Evolutionary conservation across 2,329 filamentous ascomycete species (phyloP).

Genomic region (Colletotrichum musicola): DNA sequence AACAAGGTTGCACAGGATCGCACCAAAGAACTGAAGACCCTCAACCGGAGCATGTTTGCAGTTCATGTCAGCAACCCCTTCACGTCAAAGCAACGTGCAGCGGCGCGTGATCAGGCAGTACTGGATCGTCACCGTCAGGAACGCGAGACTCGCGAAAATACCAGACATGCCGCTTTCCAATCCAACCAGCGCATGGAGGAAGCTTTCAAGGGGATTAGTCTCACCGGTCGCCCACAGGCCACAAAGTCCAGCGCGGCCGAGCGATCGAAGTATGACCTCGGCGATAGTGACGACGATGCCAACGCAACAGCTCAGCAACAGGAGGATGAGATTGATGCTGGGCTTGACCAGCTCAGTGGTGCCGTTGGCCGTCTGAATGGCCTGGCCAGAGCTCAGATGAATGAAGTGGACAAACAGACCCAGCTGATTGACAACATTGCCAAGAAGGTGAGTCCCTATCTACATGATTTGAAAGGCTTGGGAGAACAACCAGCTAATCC

Average conservation of each 20-base stretch:
- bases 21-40: constrained; percentile 83
- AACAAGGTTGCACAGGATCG: constrained; percentile 83
- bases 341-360: constrained; percentile 75
- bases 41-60: constrained; percentile 93
- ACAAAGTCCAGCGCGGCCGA: too few species aligned
- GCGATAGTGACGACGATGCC: too few species aligned
- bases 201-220: constrained; percentile 56
- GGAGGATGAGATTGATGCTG: constrained; percentile 44
- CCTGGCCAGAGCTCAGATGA: constrained; percentile 79
- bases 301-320: too few species aligned
- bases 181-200: constrained; percentile 67
- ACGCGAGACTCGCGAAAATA: constrained; percentile 73
- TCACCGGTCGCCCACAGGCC: constrained; percentile 41
- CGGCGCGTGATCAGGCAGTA: constrained; percentile 75
- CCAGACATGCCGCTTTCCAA: constrained; percentile 64
- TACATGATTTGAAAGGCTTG: constrained; percentile 33
- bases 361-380: constrained; percentile 80
- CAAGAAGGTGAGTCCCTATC: constrained; percentile 71
- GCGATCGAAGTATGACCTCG: too few species aligned
- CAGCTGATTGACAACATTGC: constrained; percentile 80
- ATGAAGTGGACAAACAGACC: constrained; percentile 84
- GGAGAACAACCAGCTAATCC: not conserved
- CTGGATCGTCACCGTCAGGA: constrained; percentile 78
- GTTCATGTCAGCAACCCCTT: constrained; percentile 84
- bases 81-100: constrained; percentile 74